Evolutionary conservation across 2,329 filamentous ascomycete genomes (phyloP).

Genomic region (Cordyceps tenuipes): DNA sequence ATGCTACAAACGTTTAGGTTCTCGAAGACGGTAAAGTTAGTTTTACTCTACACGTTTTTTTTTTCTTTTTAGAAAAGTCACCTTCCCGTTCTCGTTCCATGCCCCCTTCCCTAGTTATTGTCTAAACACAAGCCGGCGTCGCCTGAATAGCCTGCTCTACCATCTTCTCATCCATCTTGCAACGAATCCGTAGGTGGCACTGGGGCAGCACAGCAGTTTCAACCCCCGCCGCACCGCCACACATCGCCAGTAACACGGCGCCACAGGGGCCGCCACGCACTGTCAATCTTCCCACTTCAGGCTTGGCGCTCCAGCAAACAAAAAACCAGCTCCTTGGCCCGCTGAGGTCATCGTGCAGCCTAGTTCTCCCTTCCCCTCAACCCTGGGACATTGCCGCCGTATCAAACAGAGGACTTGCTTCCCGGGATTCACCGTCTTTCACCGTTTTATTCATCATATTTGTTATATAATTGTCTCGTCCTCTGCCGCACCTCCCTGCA

Average conservation of each 20-base stretch:
- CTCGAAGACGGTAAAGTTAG: too few species aligned
- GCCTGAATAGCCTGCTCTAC: too few species aligned
- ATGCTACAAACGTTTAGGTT: too few species aligned
- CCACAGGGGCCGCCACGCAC: not conserved
- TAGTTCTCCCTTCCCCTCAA: conserved; percentile 3
- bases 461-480: not conserved
- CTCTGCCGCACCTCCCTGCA: not conserved
- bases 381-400: not conserved
- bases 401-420: not conserved
- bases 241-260: not conserved
- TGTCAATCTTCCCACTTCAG: not conserved
- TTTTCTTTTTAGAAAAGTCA: too few species aligned
- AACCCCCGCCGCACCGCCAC: not conserved
- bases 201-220: too few species aligned
- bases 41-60: too few species aligned
- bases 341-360: conserved; percentile 12
- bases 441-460: not conserved
- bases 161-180: not conserved
- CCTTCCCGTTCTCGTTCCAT: too few species aligned
- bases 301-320: conserved; percentile 3
- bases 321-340: not conserved
- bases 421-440: not conserved
- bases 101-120: too few species aligned
- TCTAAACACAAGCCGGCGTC: too few species aligned
- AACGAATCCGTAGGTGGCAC: too few species aligned